phyloP scores from a whole-genome alignment of 768 basidiomycete species.

The Trametes punicea region DNA sequence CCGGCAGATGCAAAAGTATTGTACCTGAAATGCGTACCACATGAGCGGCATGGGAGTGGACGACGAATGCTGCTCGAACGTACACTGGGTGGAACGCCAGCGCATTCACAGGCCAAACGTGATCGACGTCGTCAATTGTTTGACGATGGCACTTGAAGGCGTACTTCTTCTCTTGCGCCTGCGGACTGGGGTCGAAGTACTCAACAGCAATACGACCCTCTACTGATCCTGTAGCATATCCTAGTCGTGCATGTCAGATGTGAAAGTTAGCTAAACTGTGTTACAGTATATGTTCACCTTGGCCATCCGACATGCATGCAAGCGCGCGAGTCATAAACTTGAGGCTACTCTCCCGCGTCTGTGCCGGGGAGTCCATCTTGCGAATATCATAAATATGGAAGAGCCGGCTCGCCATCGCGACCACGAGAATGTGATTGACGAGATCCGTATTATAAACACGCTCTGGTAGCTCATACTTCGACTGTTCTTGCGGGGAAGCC shows the following conservation, averaged over 20 bases:
- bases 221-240: constrained; percentile 90
- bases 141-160: constrained; percentile 98
- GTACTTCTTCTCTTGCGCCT: constrained; percentile 82
- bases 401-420: constrained; percentile 88
- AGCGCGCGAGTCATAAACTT: constrained; percentile 93
- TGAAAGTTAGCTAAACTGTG: not conserved
- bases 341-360: constrained; percentile 86
- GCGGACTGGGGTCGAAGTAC: constrained; percentile 83
- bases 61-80: constrained; percentile 28
- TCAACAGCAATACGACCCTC: constrained; percentile 97
- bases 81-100: constrained; percentile 91
- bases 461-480: constrained; percentile 68
- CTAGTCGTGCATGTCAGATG: constrained; percentile 28
- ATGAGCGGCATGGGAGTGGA: too few relatives aligned
- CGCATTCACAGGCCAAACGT: constrained; percentile 95
- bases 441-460: constrained; percentile 84
- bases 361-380: constrained; percentile 69
- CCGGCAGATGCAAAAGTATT: constrained; percentile 97
- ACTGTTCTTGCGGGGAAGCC: constrained; percentile 51
- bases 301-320: constrained; percentile 89
- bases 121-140: constrained; percentile 85
- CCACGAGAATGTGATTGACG: constrained; percentile 75
- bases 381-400: constrained; percentile 89
- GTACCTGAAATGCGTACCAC: constrained; percentile 47
- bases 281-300: constrained; percentile 51